phyloP scores from a whole-genome alignment of 2,329 filamentous ascomycete species.

The Alternaria solani region DNA sequence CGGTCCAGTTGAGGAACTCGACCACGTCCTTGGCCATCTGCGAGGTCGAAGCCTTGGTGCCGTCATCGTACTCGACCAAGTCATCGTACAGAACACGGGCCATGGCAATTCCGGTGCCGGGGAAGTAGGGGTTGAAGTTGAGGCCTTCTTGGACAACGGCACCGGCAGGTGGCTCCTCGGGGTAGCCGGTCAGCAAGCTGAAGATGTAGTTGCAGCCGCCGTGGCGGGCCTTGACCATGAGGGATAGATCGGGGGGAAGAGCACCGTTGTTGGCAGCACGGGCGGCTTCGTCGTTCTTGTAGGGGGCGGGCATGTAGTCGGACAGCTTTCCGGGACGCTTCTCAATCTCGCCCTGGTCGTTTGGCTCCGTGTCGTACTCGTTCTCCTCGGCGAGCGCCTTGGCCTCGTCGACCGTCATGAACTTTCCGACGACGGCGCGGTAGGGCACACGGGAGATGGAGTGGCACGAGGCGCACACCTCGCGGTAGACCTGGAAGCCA shows the following conservation, averaged over 20 bases:
- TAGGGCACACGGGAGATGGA: constrained; percentile 94
- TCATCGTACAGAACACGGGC: constrained; percentile 97
- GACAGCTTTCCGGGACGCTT: constrained; percentile 98
- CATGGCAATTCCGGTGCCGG: constrained; percentile 98
- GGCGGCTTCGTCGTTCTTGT: constrained; percentile 99
- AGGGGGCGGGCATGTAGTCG: constrained; percentile 92
- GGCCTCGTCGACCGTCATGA: constrained; percentile 97
- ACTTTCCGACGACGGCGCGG: constrained; percentile 85
- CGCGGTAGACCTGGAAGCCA: constrained; percentile 99
- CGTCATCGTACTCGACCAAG: constrained; percentile 97
- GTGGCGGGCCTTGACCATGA: constrained; percentile 98
- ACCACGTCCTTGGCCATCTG: constrained; percentile 99
- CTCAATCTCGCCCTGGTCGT: constrained; percentile 97
- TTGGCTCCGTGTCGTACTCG: constrained; percentile 98
- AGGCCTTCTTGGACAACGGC: constrained; percentile 84
- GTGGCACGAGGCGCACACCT: constrained; percentile 98
- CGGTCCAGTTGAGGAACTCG: constrained; percentile 99
- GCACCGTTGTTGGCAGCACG: constrained; percentile 98
- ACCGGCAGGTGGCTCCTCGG: constrained; percentile 92
- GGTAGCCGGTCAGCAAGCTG: constrained; percentile 94
- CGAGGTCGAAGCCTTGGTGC: constrained; percentile 89
- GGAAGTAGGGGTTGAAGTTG: constrained; percentile 99
- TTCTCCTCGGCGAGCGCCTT: constrained; percentile 97
- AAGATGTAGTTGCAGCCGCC: constrained; percentile 99
- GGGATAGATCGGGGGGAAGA: constrained; percentile 92